phyloP scores from a whole-genome alignment of 495 filamentous ascomycete genomes.

The Podospora didyma region DNA sequence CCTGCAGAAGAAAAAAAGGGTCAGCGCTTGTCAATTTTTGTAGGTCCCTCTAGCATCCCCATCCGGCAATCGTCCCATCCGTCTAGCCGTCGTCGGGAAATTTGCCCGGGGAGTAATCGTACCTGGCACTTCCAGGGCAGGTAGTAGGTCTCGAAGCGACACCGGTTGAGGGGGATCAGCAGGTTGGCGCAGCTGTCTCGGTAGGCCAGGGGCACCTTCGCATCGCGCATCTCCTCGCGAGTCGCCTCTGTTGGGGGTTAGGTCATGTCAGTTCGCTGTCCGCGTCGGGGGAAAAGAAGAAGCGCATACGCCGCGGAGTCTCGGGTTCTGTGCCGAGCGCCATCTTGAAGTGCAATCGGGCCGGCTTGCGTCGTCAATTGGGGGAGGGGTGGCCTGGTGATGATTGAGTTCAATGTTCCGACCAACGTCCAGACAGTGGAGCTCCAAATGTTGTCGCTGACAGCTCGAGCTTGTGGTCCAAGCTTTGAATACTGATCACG shows the following conservation, averaged over 20 bases:
- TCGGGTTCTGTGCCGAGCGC: slow-evolving; percentile 25
- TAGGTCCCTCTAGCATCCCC: not conserved
- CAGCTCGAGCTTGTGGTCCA: too few species aligned
- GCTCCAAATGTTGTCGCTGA: not conserved
- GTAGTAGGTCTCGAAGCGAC: slow-evolving; percentile 87
- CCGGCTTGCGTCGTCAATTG: slow-evolving; percentile 23
- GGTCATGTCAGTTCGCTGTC: slow-evolving; percentile 5
- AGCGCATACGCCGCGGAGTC: slow-evolving; percentile 32
- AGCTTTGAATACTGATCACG: too few species aligned
- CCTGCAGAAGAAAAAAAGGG: slow-evolving; percentile 42
- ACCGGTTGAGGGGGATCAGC: slow-evolving; percentile 91
- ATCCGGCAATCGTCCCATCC: too few species aligned
- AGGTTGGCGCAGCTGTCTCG: slow-evolving; percentile 92
- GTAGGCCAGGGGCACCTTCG: slow-evolving; percentile 82
- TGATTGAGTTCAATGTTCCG: not conserved
- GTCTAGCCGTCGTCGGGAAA: not conserved
- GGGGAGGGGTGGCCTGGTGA: not conserved
- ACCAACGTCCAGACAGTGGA: not conserved
- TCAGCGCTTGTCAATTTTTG: slow-evolving; percentile 2
- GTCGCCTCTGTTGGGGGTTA: slow-evolving; percentile 54
- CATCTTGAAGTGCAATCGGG: slow-evolving; percentile 32
- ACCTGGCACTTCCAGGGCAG: slow-evolving; percentile 98
- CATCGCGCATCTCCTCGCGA: slow-evolving; percentile 87
- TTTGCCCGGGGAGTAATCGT: slow-evolving; percentile 31
- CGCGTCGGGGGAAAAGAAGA: not conserved